These are phyloP conservation scores for Gossypium herbaceum DNA, from an alignment of 345 rosid genomes.

Conservation along the genomic window DNA sequence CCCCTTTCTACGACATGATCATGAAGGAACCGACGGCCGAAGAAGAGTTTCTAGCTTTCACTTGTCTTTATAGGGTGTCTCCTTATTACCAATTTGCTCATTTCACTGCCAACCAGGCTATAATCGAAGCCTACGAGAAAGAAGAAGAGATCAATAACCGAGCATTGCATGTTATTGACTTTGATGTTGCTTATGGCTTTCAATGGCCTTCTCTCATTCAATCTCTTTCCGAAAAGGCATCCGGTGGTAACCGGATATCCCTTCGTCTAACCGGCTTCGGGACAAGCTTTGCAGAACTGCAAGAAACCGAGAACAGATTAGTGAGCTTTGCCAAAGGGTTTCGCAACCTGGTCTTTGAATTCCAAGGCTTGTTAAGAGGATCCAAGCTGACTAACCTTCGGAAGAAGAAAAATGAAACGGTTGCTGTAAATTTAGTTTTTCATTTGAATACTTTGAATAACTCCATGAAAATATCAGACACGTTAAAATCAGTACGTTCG, in stretches of 20 bases:
- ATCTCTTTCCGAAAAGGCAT: conserved; percentile 56
- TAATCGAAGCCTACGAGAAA: conserved; percentile 53
- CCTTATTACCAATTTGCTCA: conserved; percentile 71
- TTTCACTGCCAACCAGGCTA: conserved; percentile 69
- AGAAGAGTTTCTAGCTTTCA: conserved; percentile 53
- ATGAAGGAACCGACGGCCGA: conserved; percentile 45
- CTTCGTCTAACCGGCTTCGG: conserved; percentile 52
- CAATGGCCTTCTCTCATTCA: conserved; percentile 79
- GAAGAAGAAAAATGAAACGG: conserved; percentile 53
- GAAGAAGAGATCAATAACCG: conserved; percentile 38
- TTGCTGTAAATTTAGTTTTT: conserved; percentile 53
- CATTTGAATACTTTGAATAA: conserved; percentile 39
- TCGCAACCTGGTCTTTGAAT: conserved; percentile 52
- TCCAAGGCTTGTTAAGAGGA: conserved; percentile 47
- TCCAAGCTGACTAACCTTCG: conserved; percentile 30
- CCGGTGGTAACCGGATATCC: conserved; percentile 28
- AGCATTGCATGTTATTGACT: conserved; percentile 55
- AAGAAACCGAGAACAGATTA: conserved; percentile 55
- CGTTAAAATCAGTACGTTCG: conserved; percentile 35
- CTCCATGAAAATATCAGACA: conserved; percentile 36
- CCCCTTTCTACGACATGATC: conserved; percentile 59
- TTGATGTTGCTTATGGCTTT: conserved; percentile 57
- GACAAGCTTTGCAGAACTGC: conserved; percentile 40
- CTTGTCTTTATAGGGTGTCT: conserved; percentile 51
- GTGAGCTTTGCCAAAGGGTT: conserved; percentile 51